phyloP scores from a whole-genome alignment of 495 filamentous ascomycete genomes.

The Extremus antarcticus region DNA sequence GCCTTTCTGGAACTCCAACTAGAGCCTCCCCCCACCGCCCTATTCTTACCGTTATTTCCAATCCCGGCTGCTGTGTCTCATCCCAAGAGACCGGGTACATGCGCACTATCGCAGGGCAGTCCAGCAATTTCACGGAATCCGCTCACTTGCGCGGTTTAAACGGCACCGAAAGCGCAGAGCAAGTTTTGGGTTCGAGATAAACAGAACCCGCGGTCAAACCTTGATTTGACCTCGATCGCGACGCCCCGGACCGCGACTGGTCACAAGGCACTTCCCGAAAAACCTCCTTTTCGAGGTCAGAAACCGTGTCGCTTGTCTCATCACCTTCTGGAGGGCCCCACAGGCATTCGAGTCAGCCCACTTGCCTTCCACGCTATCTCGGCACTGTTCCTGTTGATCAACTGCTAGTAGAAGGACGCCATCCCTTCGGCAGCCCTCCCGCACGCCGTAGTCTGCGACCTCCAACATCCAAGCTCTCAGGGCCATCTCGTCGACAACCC shows the following conservation, averaged over 20 bases:
- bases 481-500: slow-evolving; percentile 6
- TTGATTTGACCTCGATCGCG: not conserved
- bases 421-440: slow-evolving; percentile 11
- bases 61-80: not conserved
- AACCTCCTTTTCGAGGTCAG: not conserved
- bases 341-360: not conserved
- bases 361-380: not conserved
- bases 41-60: not conserved
- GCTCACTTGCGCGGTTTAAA: too few relatives aligned
- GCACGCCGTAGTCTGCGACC: slow-evolving; percentile 13
- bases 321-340: not conserved
- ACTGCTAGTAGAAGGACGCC: slow-evolving; percentile 11
- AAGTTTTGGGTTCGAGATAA: not conserved
- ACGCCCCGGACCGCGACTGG: not conserved
- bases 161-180: not conserved
- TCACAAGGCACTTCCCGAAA: not conserved
- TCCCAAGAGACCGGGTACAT: not conserved
- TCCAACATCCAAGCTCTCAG: not conserved
- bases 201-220: not conserved
- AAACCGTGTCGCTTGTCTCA: not conserved
- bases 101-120: not conserved
- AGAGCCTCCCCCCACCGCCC: not conserved
- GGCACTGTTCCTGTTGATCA: slow-evolving; percentile 16
- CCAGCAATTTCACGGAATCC: not conserved
- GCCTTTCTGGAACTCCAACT: not conserved